Evolutionary conservation across 2,329 filamentous ascomycete genomes (phyloP).

Genomic region (Teratosphaeria viscida): DNA sequence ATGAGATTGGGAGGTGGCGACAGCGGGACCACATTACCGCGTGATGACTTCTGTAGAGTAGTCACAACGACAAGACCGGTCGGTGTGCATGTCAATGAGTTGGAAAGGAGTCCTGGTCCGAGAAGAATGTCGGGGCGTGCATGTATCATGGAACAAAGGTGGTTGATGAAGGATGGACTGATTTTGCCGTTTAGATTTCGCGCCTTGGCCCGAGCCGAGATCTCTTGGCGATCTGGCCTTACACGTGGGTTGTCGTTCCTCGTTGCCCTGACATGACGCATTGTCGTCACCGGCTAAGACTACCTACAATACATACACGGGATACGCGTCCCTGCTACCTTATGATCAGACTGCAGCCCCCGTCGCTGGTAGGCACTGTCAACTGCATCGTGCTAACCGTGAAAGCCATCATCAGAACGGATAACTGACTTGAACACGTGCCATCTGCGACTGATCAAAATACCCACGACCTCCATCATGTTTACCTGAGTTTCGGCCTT

Average conservation of each 20-base stretch:
- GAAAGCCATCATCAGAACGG: neutral
- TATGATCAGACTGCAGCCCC: too few relatives aligned
- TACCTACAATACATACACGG: neutral
- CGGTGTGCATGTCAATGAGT: too few relatives aligned
- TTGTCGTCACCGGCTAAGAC: neutral
- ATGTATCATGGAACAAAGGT: too few relatives aligned
- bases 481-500: neutral
- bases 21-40: too few relatives aligned
- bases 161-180: too few relatives aligned
- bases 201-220: neutral
- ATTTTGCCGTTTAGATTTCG: too few relatives aligned
- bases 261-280: neutral
- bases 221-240: neutral
- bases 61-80: neutral
- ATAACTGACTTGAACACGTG: neutral
- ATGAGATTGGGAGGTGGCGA: neutral
- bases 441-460: neutral
- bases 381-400: neutral
- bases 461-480: neutral
- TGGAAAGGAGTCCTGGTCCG: too few relatives aligned
- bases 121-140: too few relatives aligned
- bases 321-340: neutral
- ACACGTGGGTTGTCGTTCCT: neutral
- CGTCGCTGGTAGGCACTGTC: neutral
- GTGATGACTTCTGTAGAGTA: neutral